These are phyloP conservation scores for Onygenales sp. DNA, from an alignment of 2,329 filamentous ascomycete species.

Conservation along the genomic window DNA sequence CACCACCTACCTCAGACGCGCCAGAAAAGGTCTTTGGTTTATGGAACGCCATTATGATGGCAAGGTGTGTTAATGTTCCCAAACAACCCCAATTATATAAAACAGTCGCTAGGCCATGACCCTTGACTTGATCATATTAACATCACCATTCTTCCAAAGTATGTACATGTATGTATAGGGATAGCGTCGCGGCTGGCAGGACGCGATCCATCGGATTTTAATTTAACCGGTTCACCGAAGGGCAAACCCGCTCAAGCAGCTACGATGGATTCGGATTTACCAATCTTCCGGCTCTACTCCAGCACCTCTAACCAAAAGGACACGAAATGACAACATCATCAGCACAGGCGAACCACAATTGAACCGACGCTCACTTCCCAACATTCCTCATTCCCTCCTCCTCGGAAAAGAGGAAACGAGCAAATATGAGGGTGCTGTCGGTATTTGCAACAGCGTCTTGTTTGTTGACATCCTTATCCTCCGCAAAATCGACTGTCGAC, in stretches of 20 bases:
- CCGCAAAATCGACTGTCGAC: conserved; percentile 51
- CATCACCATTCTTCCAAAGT: too few relatives aligned
- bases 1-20: not conserved
- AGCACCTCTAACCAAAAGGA: conserved; percentile 20
- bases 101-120: too few relatives aligned
- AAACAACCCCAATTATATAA: too few relatives aligned
- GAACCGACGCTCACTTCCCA: too few relatives aligned
- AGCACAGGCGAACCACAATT: too few relatives aligned
- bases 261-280: not conserved
- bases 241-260: not conserved
- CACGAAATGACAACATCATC: not conserved
- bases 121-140: too few relatives aligned
- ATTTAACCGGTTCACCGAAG: not conserved
- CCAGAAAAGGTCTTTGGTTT: not conserved
- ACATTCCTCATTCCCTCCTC: not conserved
- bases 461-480: conserved; percentile 18
- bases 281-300: not conserved
- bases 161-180: too few relatives aligned
- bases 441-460: conserved; percentile 31
- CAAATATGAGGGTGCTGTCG: conserved; percentile 25
- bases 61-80: too few relatives aligned
- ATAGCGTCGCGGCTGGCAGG: too few relatives aligned
- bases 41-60: not conserved
- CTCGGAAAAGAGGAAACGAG: not conserved
- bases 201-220: not conserved